These are phyloP conservation scores for Grosmannia clavigera DNA, from an alignment of 2,329 filamentous ascomycete genomes.

Conservation along the genomic window DNA sequence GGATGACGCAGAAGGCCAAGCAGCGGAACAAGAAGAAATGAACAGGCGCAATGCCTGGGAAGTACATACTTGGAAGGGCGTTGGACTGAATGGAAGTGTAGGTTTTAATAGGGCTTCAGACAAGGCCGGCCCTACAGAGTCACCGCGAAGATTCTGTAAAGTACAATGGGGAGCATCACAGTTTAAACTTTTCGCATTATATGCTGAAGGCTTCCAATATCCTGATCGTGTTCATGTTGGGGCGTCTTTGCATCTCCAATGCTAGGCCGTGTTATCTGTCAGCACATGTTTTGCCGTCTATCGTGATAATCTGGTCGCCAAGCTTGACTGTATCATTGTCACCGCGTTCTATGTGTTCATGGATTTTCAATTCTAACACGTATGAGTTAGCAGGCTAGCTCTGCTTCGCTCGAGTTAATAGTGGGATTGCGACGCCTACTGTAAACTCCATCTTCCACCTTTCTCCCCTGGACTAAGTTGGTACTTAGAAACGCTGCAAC, in stretches of 20 bases:
- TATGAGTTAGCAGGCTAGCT: background rate
- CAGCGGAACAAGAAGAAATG: conserved; percentile 14
- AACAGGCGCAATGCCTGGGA: background rate
- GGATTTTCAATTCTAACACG: conserved; percentile 64
- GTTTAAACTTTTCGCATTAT: no score
- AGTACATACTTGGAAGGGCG: background rate
- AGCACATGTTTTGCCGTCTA: conserved; percentile 21
- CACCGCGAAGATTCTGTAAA: no score
- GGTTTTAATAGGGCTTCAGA: no score
- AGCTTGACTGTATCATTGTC: conserved; percentile 86
- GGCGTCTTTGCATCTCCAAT: background rate
- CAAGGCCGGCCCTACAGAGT: no score
- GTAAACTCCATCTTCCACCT: conserved; percentile 37
- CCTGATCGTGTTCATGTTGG: no score
- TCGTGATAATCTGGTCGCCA: conserved; percentile 17
- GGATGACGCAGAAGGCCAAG: conserved; percentile 52
- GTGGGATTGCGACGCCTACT: conserved; percentile 33
- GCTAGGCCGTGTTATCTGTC: conserved; percentile 10
- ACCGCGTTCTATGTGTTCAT: conserved; percentile 79
- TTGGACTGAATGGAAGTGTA: background rate
- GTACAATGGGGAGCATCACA: no score
- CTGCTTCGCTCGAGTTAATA: no score
- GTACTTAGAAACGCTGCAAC: conserved; percentile 66
- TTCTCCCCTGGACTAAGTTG: conserved; percentile 78
- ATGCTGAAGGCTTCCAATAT: no score